Evolutionary conservation across 1,139 yeast genomes (phyloP), one percentile per base, ranked within the genome.

Genomic region (Diutina neorugosa): DNA sequence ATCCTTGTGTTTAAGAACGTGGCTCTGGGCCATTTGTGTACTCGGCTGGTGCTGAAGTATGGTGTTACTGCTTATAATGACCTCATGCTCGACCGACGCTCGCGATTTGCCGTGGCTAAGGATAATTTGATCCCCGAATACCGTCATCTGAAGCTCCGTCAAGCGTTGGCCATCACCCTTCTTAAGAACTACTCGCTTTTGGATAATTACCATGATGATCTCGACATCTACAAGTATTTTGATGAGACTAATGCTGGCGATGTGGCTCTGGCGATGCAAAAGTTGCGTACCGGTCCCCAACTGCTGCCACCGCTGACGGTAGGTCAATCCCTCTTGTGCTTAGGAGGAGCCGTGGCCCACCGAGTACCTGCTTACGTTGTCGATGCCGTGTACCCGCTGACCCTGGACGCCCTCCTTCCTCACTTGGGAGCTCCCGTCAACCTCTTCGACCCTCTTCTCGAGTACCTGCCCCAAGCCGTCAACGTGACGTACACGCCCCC

Each of bases 381-480:
- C 31, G 98, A 91, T 64, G 84, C 89, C 3, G 74, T 91, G 0
- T 91, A 91, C 65, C 80, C 23, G n/a, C 25, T 84, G 52, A 70
- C 76, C 34, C 90, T 89, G 64, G 89, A 91, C 61, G 80, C 74
- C 55, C 65, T 91, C 34, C 96, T 90, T 0, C 83, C 76, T 56
- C 64, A 84, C 47, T 67, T 91, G 25, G 98, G 98, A 0, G 84
- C 83, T 51, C 97, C 91, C 65, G 70, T 89, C 52, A 96, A 90
- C 58, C 94, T 91, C 44, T 91, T 91, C 66, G 96, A 91, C 62
- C 96, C 97, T 0, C 68, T 90, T 53, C 76, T 88, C 8, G 97
- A 91, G 65, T 91, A 91, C 64, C 86, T 95, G 0, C 98, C 98
- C 0, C 96, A 91, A 65, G 81, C 83, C 42, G 79, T 95, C 52